phyloP scores from a whole-genome alignment of 768 basidiomycete species.

The Pleurotus djamor region DNA sequence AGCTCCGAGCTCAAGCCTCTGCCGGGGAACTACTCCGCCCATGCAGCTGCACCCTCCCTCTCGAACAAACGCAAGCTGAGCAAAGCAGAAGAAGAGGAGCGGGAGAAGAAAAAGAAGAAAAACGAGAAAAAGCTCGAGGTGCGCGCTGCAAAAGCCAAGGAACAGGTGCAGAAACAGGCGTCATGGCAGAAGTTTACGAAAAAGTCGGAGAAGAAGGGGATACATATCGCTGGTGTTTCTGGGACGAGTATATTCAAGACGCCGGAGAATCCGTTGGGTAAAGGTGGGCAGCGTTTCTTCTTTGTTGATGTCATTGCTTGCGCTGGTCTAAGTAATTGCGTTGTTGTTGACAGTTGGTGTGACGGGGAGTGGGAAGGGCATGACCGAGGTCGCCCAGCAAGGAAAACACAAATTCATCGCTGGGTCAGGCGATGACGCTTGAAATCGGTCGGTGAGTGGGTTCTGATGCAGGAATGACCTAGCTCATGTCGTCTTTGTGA shows the following conservation, averaged over 20 bases:
- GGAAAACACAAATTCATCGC: constrained; percentile 73
- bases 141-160: constrained; percentile 83
- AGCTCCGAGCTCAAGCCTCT: constrained; percentile 67
- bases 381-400: constrained; percentile 71
- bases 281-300: constrained; percentile 47
- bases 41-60: constrained; percentile 27
- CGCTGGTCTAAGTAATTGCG: constrained; percentile 8
- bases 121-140: constrained; percentile 91
- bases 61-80: constrained; percentile 76
- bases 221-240: constrained; percentile 83
- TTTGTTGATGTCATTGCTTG: constrained; percentile 11
- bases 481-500: no score
- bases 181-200: constrained; percentile 96
- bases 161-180: constrained; percentile 79
- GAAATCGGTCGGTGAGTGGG: neutral
- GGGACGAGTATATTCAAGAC: constrained; percentile 95
- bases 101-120: constrained; percentile 90
- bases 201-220: constrained; percentile 91
- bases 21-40: constrained; percentile 51
- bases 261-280: constrained; percentile 86
- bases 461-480: no score
- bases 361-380: constrained; percentile 85
- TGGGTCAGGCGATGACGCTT: neutral
- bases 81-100: constrained; percentile 83
- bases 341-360: constrained; percentile 66